phyloP scores from a whole-genome alignment of 306 rosid species.

The Hippophae gyantsensis region DNA sequence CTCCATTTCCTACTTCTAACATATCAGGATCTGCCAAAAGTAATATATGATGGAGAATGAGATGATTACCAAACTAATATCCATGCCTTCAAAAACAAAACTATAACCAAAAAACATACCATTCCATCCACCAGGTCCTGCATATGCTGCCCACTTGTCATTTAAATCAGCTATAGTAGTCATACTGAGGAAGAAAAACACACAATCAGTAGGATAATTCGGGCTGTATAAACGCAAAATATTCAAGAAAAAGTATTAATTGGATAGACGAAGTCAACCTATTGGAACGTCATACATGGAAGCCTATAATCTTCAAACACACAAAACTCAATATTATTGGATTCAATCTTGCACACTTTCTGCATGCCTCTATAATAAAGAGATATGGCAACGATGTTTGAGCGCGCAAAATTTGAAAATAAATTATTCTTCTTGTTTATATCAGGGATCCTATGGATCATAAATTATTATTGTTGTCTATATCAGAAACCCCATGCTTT shows the following conservation, averaged over 20 bases:
- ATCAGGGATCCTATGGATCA: no score
- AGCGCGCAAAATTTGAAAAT: no score
- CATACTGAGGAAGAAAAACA: constrained; percentile 49
- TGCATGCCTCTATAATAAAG: no score
- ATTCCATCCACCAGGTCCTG: constrained; percentile 99
- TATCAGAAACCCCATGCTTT: constrained; percentile 7
- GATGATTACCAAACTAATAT: constrained; percentile 17
- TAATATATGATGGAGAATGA: constrained; percentile 10
- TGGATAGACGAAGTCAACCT: no score
- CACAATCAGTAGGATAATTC: constrained; percentile 15
- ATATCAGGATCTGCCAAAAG: constrained; percentile 79
- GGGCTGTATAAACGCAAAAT: neutral
- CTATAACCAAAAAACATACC: constrained; percentile 34
- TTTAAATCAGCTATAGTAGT: constrained; percentile 82
- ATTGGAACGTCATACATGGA: no score
- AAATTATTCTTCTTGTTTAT: no score
- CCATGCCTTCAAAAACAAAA: constrained; percentile 12
- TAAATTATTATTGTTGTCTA: no score
- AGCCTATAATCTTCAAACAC: no score
- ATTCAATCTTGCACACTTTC: no score
- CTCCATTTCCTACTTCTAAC: constrained; percentile 99
- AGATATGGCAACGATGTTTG: no score
- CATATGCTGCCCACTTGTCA: constrained; percentile 93
- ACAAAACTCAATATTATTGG: no score
- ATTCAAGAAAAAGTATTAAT: neutral